These are phyloP conservation scores for Leptodontidium sp. DNA, from an alignment of 2,329 filamentous ascomycete species.

Conservation along the genomic window DNA sequence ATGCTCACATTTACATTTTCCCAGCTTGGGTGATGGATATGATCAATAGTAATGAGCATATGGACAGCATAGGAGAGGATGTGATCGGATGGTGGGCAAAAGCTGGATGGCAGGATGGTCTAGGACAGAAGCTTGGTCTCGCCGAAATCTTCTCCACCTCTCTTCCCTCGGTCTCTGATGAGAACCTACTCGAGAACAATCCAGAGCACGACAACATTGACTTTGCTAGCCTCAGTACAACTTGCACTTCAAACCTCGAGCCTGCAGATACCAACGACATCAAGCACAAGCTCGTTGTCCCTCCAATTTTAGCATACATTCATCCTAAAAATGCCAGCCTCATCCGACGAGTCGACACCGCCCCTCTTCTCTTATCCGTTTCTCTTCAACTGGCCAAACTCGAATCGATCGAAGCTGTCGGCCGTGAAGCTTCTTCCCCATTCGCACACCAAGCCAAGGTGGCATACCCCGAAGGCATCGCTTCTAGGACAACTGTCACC, in stretches of 20 bases:
- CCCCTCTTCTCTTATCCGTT: conserved; percentile 79
- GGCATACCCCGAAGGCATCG: conserved; percentile 83
- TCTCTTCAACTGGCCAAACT: conserved; percentile 89
- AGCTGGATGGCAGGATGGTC: conserved; percentile 84
- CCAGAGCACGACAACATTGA: conserved; percentile 42
- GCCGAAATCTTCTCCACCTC: conserved; percentile 67
- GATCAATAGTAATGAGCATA: conserved; percentile 77
- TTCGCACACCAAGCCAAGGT: conserved; percentile 84
- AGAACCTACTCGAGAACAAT: conserved; percentile 42
- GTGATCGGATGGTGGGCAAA: conserved; percentile 97
- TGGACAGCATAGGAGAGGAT: conserved; percentile 91
- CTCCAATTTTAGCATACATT: conserved; percentile 83
- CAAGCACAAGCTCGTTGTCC: conserved; percentile 58
- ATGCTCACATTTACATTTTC: conserved; percentile 95
- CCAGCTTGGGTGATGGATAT: conserved; percentile 91
- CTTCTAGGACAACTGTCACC: conserved; percentile 82
- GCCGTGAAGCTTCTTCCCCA: conserved; percentile 66
- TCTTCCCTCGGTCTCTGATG: conserved; percentile 50
- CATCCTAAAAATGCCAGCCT: conserved; percentile 67
- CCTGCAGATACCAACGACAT: conserved; percentile 12
- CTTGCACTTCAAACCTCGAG: conserved; percentile 42
- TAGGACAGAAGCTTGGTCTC: conserved; percentile 80
- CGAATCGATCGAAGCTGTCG: conserved; percentile 71
- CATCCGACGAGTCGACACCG: conserved; percentile 88
- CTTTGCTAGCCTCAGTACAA: conserved; percentile 44